Base-by-base conservation (phyloP, 768 basidiomycete genomes). In the Cubamyces lactineus region DNA sequence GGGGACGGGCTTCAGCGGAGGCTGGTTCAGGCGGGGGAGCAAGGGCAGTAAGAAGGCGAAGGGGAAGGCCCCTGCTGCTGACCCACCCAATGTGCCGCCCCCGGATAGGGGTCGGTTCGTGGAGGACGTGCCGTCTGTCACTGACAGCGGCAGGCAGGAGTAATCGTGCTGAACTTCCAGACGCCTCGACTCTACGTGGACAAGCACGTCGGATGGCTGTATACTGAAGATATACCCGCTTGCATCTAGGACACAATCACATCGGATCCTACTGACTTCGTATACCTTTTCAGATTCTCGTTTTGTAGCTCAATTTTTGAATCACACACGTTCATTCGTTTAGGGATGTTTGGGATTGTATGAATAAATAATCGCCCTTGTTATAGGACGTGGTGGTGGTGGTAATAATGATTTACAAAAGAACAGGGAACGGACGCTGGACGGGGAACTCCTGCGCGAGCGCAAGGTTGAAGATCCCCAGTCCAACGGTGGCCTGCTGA, bases 91-190 rank as follows among this genome's bases (percentile, higher is more conserved):
- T n/a, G 47, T 21, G 17, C 57, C 46, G 15, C 46, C 63, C 12
- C 40, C 63, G 17, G 54, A 75, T 0, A 71, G 70, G 40, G 77
- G 78, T 45, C 72, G 75, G 47, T 81, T 80, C 40, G 67, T 80
- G 2, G 80, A 80, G 59, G 63, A 77, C 59, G 73, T 80, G 26
- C 57, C 61, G 6, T 17, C 59, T 11, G 43, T 43, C 16, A 24
- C n/a, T 34, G 34, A 50, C 7, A 21, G n/a, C 21, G 41, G 48
- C 24, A 48, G 51, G 47, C 51, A 45, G 51, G 21, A 53, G 45
- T 52, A 52, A 13, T 13, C 26, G 23, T 8, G n/a, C 41, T 13
- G n/a, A 42, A 3, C 3, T 42, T 12, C 13, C 41, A 42, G 41
- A 12, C 41, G n/a, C 13, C 3, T 42, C 41, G 41, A 42, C 28